Conservation (phyloP, 1,139 yeast genomes). For the Yamadazyma kanchanaburiensis region DNA sequence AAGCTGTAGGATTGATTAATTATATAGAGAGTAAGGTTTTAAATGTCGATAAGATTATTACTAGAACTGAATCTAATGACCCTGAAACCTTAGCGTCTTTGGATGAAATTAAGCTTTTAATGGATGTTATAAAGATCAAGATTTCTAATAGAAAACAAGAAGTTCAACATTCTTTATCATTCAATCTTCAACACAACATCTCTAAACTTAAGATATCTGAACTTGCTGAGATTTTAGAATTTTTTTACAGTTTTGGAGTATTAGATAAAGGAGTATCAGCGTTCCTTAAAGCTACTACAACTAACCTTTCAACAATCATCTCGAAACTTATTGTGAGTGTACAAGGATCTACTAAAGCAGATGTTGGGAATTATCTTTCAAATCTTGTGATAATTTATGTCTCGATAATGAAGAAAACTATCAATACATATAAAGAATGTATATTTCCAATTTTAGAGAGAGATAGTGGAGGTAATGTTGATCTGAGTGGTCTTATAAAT, state of each 20-base stretch:
- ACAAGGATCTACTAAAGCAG: conserved; percentile 46
- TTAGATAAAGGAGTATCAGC: conserved; percentile 37
- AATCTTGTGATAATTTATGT: conserved; percentile 41
- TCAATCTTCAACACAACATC: conserved; percentile 37
- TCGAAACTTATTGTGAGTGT: conserved; percentile 38
- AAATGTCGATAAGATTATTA: conserved; percentile 18
- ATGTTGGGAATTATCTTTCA: conserved; percentile 43
- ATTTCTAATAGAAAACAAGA: conserved; percentile 33
- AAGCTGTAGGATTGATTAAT: conserved; percentile 51
- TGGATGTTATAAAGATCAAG: conserved; percentile 42
- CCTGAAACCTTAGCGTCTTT: conserved; percentile 14
- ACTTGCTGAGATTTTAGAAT: conserved; percentile 31
- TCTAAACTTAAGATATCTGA: conserved; percentile 29
- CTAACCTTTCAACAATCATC: conserved; percentile 30
- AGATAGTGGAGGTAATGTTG: conserved; percentile 26
- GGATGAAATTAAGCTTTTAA: conserved; percentile 36
- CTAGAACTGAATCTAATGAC: conserved; percentile 8
- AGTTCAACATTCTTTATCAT: conserved; percentile 36
- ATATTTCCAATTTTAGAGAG: conserved; percentile 33
- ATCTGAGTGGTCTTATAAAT: conserved; percentile 43
- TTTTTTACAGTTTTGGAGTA: conserved; percentile 35
- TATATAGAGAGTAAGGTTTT: conserved; percentile 37
- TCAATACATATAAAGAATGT: conserved; percentile 29
- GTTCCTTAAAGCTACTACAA: conserved; percentile 36
- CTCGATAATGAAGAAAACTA: conserved; percentile 36